Base-by-base conservation (phyloP, 441 rosid genomes). In the Pelargonium fulgidum region DNA sequence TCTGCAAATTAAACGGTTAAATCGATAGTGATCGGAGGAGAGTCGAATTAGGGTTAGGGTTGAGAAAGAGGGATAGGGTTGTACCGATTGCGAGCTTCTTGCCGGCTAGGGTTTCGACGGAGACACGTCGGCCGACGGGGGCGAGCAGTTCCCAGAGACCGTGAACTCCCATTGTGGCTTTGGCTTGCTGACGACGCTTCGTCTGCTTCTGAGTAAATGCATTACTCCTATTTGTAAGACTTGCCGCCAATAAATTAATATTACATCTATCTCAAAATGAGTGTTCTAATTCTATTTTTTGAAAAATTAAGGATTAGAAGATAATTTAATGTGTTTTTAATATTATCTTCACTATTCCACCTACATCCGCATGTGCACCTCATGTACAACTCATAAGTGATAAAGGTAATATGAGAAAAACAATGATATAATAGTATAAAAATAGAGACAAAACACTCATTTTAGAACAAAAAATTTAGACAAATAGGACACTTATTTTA, bases 51-150 rank as follows among this genome's bases (percentile, higher is more conserved):
- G 76, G 73, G 75, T 64, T 45, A 72, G 17, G 63, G 14, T 12
- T 75, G 77, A 8, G 45, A 70, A 48, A 0, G 44, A 64, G 74
- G 73, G 75, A 50, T 45, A 72, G 24, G 63, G 14, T 12, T 75
- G n/a, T 78, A 91, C 98, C 97, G 45, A 92, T 89, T 68, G 98
- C 99, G 48, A 92, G 85, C 73, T 81, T 90, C 75, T 87, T 89
- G 0, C 92, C 96, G 74, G 98, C 80, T 36, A 94, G 83, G 72
- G 99, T 92, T 76, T 92, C 97, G 20, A 94, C 97, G 62, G 98
- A 94, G 2, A 92, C 99, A 54, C 99, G 97, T 29, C 97, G 96
- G 74, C 99, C 97, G 36, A 90, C 94, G 61, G 96, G 99, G 22
- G 98, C 81, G 9, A 94, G 78, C 2, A 92, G 86, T 81, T 94